Conservation (phyloP, 306 rosid genomes). For the Vigna mungo region DNA sequence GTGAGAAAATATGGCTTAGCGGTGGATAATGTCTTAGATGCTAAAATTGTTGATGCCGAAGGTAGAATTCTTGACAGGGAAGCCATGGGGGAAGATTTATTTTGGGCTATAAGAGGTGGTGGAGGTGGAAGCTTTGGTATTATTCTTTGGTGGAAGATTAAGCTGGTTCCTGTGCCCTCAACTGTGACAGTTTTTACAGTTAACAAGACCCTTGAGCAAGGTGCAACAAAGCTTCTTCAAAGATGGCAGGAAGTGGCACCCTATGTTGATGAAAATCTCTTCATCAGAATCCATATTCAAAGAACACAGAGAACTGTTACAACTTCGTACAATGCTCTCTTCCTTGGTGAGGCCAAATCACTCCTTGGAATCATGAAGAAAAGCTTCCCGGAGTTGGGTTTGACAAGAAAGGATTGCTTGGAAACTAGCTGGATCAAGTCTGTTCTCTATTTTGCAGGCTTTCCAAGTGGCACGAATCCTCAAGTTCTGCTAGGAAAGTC, state of each 20-base stretch:
- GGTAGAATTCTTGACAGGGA: conserved; percentile 64
- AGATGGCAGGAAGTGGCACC: conserved; percentile 69
- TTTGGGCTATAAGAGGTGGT: conserved; percentile 84
- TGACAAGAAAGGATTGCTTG: conserved; percentile 46
- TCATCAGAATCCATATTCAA: conserved; percentile 48
- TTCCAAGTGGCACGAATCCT: conserved; percentile 39
- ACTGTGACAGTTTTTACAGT: conserved; percentile 64
- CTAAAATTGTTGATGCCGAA: conserved; percentile 56
- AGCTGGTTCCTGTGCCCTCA: conserved; percentile 64
- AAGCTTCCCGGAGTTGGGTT: conserved; percentile 73
- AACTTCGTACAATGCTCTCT: conserved; percentile 48
- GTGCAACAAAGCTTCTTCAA: conserved; percentile 53
- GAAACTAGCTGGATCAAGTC: conserved; percentile 79
- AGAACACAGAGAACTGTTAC: conserved; percentile 41
- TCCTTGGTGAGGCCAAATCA: conserved; percentile 52
- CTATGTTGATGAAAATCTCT: conserved; percentile 58
- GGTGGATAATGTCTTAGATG: conserved; percentile 66
- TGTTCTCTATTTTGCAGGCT: conserved; percentile 52
- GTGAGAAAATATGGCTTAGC: conserved; percentile 73
- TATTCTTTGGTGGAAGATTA: conserved; percentile 66
- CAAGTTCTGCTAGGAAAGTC: conserved; percentile 57
- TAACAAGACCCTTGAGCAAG: conserved; percentile 51
- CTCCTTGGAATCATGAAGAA: conserved; percentile 44
- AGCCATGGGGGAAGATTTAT: conserved; percentile 70
- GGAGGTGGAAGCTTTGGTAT: conserved; percentile 76